Percentiles rank a stretch among this genome's conserved stretches.
Conservation (phyloP, 805 yeast genomes). For the Wickerhamomyces sydowiorum region DNA sequence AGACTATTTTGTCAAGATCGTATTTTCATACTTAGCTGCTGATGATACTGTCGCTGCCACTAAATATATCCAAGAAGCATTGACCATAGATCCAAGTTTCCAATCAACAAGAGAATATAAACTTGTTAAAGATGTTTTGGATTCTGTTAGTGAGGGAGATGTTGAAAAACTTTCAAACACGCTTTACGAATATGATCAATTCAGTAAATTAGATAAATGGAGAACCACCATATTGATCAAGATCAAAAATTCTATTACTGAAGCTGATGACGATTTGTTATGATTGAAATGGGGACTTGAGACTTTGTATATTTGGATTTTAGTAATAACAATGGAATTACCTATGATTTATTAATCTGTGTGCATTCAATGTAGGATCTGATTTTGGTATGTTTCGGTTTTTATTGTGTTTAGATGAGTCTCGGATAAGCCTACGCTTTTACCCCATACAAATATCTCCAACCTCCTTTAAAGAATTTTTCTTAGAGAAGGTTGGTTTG, state of each 20-base stretch:
- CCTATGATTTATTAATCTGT: neutral
- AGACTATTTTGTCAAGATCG: slow-evolving; percentile 82
- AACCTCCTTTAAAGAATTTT: too few relatives aligned
- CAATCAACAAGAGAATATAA: slow-evolving; percentile 70
- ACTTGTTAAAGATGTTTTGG: slow-evolving; percentile 59
- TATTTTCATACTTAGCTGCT: slow-evolving; percentile 76
- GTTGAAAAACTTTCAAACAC: slow-evolving; percentile 66
- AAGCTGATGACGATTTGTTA: slow-evolving; percentile 60
- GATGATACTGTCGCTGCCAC: slow-evolving; percentile 85
- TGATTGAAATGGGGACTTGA: slow-evolving; percentile 5
- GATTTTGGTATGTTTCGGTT: neutral
- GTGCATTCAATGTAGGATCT: neutral
- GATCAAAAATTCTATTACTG: slow-evolving; percentile 68
- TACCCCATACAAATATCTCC: too few relatives aligned
- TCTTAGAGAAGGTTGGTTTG: too few relatives aligned
- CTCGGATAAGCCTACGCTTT: too few relatives aligned
- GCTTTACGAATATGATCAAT: slow-evolving; percentile 82
- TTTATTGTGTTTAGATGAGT: too few relatives aligned
- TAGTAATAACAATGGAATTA: too few relatives aligned
- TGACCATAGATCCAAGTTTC: slow-evolving; percentile 72
- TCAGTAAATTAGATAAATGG: slow-evolving; percentile 84
- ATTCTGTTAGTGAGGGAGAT: slow-evolving; percentile 77
- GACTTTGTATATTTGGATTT: neutral
- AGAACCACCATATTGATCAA: slow-evolving; percentile 78
- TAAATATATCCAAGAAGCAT: slow-evolving; percentile 58